Evolutionary conservation across 2,329 filamentous ascomycete species (phyloP), one percentile per base, ranked within the genome.

Genomic region (Fusarium duplospermum): DNA sequence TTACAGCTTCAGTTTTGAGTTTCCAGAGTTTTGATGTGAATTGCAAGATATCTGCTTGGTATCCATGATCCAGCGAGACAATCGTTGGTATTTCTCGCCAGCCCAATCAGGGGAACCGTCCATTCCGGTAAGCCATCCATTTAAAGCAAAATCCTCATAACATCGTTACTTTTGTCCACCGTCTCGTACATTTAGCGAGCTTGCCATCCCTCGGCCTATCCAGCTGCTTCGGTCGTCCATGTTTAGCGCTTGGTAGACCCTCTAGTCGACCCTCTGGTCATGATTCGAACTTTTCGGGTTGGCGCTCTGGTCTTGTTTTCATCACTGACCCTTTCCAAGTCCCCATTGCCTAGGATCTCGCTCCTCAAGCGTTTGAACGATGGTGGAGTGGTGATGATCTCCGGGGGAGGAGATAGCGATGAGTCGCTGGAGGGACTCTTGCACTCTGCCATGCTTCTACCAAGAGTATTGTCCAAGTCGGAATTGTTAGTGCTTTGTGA

Each of bases 351-450:
- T 2, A 27, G 38, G 6, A 24, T 22, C 11, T 11, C 27, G 16
- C 4, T 50, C 16, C n/a, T 35, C 18, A 35, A 24, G 14, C 22
- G 33, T 36, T 24, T 36, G 7, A 75, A 58, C 35, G 61, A 73
- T 10, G 71, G 69, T 7, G 76, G 76, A 20, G 76, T 78, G 16
- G 61, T 62, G 9, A 73, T 66, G 2, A 36, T 33, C 2, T 71
- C 60, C 3, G 73, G 74, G 10, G 74, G 72, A 24, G 69, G 59
- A n/a, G 76, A 77, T 4, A 76, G 59, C 40, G 67, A 54, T 10
- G 65, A 64, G 27, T 57, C 69, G 42, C 52, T 69, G 16, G 50
- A 42, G 11, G 65, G 58, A 16, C 54, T 67, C 14, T 33, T 58
- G 9, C 31, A 22, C 18, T 36, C 57, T 3, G 29, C 22, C 31